Base-by-base conservation (phyloP, 352 stramenopile species). In the Phytophthora melonis region DNA sequence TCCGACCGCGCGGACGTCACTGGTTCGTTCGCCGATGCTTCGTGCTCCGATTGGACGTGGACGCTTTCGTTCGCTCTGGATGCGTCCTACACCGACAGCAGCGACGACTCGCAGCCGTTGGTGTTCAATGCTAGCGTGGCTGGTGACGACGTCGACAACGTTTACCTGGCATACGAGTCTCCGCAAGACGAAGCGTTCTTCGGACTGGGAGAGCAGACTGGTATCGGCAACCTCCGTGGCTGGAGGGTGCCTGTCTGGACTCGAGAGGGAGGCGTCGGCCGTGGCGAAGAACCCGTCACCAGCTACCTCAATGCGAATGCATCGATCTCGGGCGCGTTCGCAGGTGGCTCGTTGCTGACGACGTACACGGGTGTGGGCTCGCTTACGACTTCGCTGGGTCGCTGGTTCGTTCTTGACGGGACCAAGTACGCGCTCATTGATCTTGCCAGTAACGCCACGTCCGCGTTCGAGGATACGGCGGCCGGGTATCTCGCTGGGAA, bases 391-490 rank as follows among this genome's bases (percentile, higher is more conserved):
- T 77, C 70, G 7, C 65, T 77, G 18, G 59, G 70, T 6, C 70
- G 70, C 25, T 74, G 65, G 70, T n/a, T 77, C n/a, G 59, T 74
- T 19, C 39, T 78, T 3, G 56, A 72, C 13, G 60, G 71, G 1
- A 75, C 55, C 36, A 78, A 74, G 5, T 78, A 77, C 32, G 71
- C 66, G 2, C 71, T 78, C 36, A 58, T 75, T 39, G 52, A 78
- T 58, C 66, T 74, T 23, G 71, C 66, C 3, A 78, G 71, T 41
- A 72, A 78, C 21, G 50, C 34, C 13, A 68, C 66, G 6, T 68
- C 66, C 4, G 27, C 66, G n/a, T 78, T 75, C 45, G 57, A 78
- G n/a, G 71, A 78, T 34, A 78, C 71, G 3, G 66, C 66, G n/a
- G 66, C 47, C 14, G 32, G 66, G n/a, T 78, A 72, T 18, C 60